Percentiles rank a stretch among this genome's conserved stretches.
These are phyloP conservation scores for Chlorella sp. DNA, from an alignment of 139 green algal genomes.

Conservation along the genomic window DNA sequence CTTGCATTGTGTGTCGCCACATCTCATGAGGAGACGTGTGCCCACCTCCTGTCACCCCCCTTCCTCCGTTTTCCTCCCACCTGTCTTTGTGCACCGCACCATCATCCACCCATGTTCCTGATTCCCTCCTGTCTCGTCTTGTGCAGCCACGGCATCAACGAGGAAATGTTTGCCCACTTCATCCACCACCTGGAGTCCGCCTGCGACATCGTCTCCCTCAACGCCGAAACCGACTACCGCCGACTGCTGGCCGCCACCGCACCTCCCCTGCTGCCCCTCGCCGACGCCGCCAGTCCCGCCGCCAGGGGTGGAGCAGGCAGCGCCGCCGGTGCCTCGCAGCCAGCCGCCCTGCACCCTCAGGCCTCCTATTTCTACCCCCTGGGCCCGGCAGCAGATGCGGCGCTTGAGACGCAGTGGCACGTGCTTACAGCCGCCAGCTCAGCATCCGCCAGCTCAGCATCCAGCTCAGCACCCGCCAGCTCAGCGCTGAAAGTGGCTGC, in stretches of 20 bases:
- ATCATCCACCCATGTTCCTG: too few species aligned
- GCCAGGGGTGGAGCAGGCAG: neutral
- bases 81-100: too few species aligned
- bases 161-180: conserved; percentile 58
- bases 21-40: too few species aligned
- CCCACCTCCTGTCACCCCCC: too few species aligned
- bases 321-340: neutral
- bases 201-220: conserved; percentile 49
- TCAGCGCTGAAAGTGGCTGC: neutral
- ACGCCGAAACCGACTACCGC: conserved; percentile 49
- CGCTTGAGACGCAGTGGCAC: conserved; percentile 46
- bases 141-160: conserved; percentile 49
- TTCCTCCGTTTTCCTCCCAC: too few species aligned
- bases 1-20: too few species aligned
- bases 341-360: conserved; percentile 52
- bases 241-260: conserved; percentile 44
- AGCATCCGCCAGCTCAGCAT: too few species aligned
- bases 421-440: neutral
- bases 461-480: neutral
- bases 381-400: conserved; percentile 15
- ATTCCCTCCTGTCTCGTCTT: neutral
- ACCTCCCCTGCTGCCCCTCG: conserved; percentile 8
- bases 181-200: conserved; percentile 29
- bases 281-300: neutral
- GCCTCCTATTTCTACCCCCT: conserved; percentile 60